Evolutionary conservation across 768 basidiomycete species (phyloP), one percentile per base, ranked within the genome.

Genomic region (Auriculariales sp.): DNA sequence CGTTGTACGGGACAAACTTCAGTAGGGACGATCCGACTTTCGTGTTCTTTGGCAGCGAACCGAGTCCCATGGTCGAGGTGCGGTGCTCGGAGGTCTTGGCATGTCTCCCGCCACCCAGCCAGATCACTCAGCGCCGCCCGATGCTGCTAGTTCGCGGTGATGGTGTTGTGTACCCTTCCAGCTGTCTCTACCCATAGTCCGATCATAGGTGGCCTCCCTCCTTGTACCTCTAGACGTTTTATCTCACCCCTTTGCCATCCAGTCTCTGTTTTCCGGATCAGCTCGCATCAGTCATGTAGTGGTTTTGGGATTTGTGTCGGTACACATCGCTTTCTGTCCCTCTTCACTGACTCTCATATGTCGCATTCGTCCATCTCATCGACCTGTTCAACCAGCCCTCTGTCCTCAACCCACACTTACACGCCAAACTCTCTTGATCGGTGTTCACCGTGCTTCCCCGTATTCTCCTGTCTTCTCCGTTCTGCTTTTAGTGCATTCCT

Each of bases 1-100:
- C 87, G 24, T 71, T 92, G 1, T 87, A 90, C 58, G 90, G 89
- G 51, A 86, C 91, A 66, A 86, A 91, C 67, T 89, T 92, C 64
- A 78, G 74, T 59, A 90, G 89, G 71, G 64, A 74, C 32, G 85
- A 90, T 52, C 85, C 88, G 31, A 71, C 87, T 52, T 77, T 73
- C 39, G 78, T 92, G 48, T 92, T 87, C 72, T 89, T 92, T 57
- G 89, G 90, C 34, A 77, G 80, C 24, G 84, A 88, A 63, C 85
- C 82, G 48, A 87, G 85, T 51, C 82, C 83, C n/a, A 84, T 79
- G 61, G 83, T 84, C 54, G 87, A 90, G 67, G 79, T 91, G 58
- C 77, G 88, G 53, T 90, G 89, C 67, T 81, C 81, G 29, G 88
- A 92, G 66, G 85, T 87, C 15, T 64, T 88, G 19, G 85, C 83